Conservation (phyloP, 768 basidiomycete genomes). For the Trametes cinnabarina region DNA sequence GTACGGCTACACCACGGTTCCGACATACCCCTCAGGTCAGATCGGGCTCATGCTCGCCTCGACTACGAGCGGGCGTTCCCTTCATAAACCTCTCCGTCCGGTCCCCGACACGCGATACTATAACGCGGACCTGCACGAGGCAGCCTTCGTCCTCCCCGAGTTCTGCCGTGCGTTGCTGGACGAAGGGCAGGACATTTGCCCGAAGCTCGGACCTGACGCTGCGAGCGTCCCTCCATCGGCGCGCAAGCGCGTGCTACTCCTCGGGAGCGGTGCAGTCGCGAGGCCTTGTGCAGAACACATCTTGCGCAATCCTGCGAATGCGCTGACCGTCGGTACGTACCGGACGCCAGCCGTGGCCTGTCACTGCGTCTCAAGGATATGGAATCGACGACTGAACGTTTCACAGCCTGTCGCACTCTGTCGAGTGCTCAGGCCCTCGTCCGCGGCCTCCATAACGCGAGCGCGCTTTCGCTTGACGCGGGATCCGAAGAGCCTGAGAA, state of each 20-base stretch:
- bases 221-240: background rate
- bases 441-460: conserved; percentile 64
- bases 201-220: conserved; percentile 66
- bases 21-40: conserved; percentile 98
- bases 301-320: conserved; percentile 73
- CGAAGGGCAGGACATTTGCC: conserved; percentile 67
- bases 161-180: conserved; percentile 76
- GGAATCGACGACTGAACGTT: background rate
- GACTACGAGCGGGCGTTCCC: conserved; percentile 64
- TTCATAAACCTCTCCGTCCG: conserved; percentile 70
- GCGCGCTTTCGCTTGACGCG: conserved; percentile 81
- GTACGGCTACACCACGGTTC: conserved; percentile 97
- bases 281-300: conserved; percentile 94
- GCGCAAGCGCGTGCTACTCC: conserved; percentile 76
- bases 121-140: conserved; percentile 73
- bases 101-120: conserved; percentile 80
- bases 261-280: conserved; percentile 95
- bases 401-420: conserved; percentile 85
- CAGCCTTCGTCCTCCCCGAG: conserved; percentile 88
- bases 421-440: conserved; percentile 68
- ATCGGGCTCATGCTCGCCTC: conserved; percentile 93
- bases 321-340: conserved; percentile 78
- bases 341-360: too few species aligned
- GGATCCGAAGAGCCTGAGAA: conserved; percentile 34
- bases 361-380: background rate